A percentile compares a stretch with the other conserved stretches of the same genome.
Conservation (phyloP, 108 stramenopile species). For the Cyclotella choctawhatcheeana region DNA sequence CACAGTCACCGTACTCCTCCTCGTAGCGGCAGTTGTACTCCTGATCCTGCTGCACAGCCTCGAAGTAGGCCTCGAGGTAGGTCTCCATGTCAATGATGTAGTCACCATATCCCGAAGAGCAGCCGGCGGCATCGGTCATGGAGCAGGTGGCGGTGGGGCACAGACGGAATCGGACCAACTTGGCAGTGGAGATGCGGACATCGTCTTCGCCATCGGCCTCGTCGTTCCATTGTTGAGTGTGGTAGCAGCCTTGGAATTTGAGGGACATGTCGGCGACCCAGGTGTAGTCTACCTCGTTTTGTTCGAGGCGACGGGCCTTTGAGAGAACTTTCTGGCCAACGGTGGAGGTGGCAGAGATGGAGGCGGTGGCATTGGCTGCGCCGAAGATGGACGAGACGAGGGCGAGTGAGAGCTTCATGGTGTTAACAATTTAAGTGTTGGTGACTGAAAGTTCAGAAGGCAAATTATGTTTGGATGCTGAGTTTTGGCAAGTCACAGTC, state of each 20-base stretch:
- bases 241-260: constrained; percentile 92
- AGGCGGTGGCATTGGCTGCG: constrained; percentile 13
- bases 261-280: constrained; percentile 79
- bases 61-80: constrained; percentile 69
- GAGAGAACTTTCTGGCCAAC: constrained; percentile 60
- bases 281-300: constrained; percentile 57
- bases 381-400: constrained; percentile 26
- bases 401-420: constrained; percentile 35
- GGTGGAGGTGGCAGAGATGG: constrained; percentile 57
- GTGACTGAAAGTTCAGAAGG: no score
- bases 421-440: neutral
- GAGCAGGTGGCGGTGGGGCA: constrained; percentile 73
- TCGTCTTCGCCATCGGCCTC: constrained; percentile 68
- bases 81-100: constrained; percentile 87
- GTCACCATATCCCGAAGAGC: constrained; percentile 74
- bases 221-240: constrained; percentile 79
- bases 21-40: constrained; percentile 65
- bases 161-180: constrained; percentile 83
- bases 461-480: no score
- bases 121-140: constrained; percentile 60
- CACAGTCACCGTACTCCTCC: constrained; percentile 48
- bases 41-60: constrained; percentile 56
- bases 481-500: no score
- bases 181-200: constrained; percentile 73
- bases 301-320: constrained; percentile 61